Conservation (phyloP, 2,329 filamentous ascomycete species). For the Bipolaris cookei region DNA sequence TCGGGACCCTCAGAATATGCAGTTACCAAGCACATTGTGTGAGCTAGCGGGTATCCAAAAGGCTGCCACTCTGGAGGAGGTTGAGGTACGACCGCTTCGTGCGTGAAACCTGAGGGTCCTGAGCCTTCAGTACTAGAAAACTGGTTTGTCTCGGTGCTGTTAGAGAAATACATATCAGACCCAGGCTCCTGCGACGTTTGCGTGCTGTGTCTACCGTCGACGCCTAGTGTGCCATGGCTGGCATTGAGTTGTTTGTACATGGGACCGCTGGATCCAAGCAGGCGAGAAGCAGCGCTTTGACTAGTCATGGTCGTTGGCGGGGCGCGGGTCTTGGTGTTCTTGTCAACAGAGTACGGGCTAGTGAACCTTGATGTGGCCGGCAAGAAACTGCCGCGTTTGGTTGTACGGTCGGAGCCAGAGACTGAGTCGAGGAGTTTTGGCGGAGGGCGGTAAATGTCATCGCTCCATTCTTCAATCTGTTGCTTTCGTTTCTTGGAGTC, state of each 20-base stretch:
- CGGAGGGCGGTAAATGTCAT: constrained; percentile 94
- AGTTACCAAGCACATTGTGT: constrained; percentile 92
- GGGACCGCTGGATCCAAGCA: constrained; percentile 68
- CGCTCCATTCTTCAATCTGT: constrained; percentile 97
- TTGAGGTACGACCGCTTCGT: constrained; percentile 93
- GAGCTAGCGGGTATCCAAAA: constrained; percentile 92
- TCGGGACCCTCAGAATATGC: constrained; percentile 96
- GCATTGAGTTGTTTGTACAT: constrained; percentile 70
- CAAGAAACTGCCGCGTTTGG: constrained; percentile 86
- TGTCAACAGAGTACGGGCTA: constrained; percentile 81
- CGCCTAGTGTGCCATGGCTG: constrained; percentile 63
- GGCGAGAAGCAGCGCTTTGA: constrained; percentile 75
- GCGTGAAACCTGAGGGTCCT: constrained; percentile 92
- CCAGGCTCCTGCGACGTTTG: constrained; percentile 43
- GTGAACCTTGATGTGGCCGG: constrained; percentile 96
- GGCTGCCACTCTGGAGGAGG: constrained; percentile 97
- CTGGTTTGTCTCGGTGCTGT: constrained; percentile 52
- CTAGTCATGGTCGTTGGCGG: constrained; percentile 92
- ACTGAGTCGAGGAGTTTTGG: constrained; percentile 78
- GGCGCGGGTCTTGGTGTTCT: constrained; percentile 58
- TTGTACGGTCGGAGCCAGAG: constrained; percentile 69
- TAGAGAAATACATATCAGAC: constrained; percentile 53
- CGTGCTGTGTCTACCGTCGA: constrained; percentile 45
- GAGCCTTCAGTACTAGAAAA: constrained; percentile 69
- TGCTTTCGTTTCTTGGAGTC: constrained; percentile 83